phyloP scores from a whole-genome alignment of 495 filamentous ascomycete species.

The Eremomyces bilateralis region DNA sequence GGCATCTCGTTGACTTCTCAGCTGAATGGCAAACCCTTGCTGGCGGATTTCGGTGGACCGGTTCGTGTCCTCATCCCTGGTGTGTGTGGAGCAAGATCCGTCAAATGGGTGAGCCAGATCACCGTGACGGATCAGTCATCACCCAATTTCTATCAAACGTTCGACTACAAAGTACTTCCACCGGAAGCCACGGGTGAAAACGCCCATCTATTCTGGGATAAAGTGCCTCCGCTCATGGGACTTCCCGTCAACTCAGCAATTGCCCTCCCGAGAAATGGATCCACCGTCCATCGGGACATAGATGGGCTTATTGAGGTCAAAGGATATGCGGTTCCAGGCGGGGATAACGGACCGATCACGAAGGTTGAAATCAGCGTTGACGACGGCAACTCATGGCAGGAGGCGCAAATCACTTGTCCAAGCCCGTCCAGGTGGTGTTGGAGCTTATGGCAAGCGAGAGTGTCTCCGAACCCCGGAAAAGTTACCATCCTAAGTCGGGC shows the following conservation, averaged over 20 bases:
- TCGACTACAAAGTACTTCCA: constrained; percentile 22
- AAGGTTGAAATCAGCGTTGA: constrained; percentile 31
- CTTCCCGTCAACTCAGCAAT: constrained; percentile 29
- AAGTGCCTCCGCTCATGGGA: constrained; percentile 14
- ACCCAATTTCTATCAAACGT: constrained; percentile 17
- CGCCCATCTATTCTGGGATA: constrained; percentile 24
- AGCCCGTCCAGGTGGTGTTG: constrained; percentile 25
- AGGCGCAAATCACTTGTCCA: constrained; percentile 14
- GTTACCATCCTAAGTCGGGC: constrained; percentile 26
- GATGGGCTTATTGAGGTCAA: constrained; percentile 24
- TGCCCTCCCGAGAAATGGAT: constrained; percentile 23
- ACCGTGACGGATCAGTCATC: constrained; percentile 14
- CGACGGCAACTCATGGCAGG: constrained; percentile 27
- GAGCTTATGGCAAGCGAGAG: constrained; percentile 24
- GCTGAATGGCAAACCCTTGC: constrained; percentile 18
- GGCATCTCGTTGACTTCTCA: constrained; percentile 2
- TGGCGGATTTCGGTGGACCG: constrained; percentile 17
- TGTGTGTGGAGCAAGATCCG: constrained; percentile 16
- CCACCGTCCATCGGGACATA: constrained; percentile 16
- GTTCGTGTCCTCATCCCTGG: constrained; percentile 19
- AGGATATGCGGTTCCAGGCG: constrained; percentile 35
- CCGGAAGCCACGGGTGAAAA: constrained; percentile 17
- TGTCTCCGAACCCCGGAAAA: constrained; percentile 13
- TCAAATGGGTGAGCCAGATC: constrained; percentile 20
- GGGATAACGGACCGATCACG: constrained; percentile 28